These are phyloP conservation scores for Lolium multiflorum DNA, from an alignment of 176 grass and related monocot species.

Conservation along the genomic window DNA sequence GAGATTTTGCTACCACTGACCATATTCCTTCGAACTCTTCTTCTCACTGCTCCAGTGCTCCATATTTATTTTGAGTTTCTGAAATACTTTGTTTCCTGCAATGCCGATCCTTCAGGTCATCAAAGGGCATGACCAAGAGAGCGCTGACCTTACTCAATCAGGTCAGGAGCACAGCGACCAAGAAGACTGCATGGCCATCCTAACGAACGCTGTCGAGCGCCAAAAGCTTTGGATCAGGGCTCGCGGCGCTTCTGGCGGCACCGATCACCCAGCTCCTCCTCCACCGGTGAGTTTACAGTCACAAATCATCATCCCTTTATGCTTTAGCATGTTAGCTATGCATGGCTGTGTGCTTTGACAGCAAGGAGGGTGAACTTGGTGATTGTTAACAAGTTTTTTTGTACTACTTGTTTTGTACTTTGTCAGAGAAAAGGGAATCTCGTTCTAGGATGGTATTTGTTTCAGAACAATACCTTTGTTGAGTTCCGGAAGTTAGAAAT, in stretches of 20 bases:
- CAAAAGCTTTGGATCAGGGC: neutral
- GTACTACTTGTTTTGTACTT: neutral
- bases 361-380: neutral
- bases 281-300: neutral
- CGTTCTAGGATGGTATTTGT: neutral
- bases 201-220: neutral
- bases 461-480: neutral
- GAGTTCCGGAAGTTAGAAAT: neutral
- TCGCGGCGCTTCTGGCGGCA: neutral
- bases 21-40: neutral
- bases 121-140: neutral
- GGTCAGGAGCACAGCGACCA: neutral
- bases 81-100: neutral
- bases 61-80: neutral
- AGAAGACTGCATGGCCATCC: constrained; percentile 1
- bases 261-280: neutral
- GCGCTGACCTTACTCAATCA: neutral
- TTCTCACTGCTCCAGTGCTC: neutral
- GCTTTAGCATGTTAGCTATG: neutral
- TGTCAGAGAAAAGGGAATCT: neutral
- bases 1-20: too few species aligned
- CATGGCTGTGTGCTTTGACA: neutral
- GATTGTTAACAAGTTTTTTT: neutral
- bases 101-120: neutral
- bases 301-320: neutral